A percentile compares a stretch with the other conserved stretches of the same genome.
These are phyloP conservation scores for Phellinidium pouzarii DNA, from an alignment of 1,284 basidiomycete species.

Conservation along the genomic window DNA sequence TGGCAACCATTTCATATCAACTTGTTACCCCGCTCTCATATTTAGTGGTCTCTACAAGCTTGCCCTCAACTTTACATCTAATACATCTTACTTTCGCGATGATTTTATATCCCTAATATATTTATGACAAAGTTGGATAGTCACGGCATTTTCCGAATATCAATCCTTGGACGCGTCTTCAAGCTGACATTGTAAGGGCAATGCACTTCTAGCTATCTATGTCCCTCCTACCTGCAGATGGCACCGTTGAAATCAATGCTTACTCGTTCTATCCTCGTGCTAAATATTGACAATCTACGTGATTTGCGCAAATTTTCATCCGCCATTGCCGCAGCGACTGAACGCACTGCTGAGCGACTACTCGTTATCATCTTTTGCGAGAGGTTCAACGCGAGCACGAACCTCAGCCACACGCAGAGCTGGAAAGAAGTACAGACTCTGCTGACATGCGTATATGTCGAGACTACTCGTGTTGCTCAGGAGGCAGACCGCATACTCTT, in stretches of 20 bases:
- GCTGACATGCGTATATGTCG: slow-evolving; percentile 68
- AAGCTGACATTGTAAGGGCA: background rate
- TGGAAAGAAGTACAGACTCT: slow-evolving; percentile 61
- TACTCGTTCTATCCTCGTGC: slow-evolving; percentile 11
- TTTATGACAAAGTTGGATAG: too few relatives aligned
- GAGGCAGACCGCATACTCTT: slow-evolving; percentile 58
- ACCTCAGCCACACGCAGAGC: slow-evolving; percentile 40
- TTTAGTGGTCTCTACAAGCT: too few relatives aligned
- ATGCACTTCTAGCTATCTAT: background rate
- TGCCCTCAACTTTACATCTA: too few relatives aligned
- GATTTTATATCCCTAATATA: too few relatives aligned
- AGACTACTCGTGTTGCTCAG: slow-evolving; percentile 64
- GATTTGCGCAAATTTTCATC: slow-evolving; percentile 4
- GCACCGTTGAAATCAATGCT: background rate
- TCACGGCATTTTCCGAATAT: too few relatives aligned
- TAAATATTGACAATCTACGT: slow-evolving; percentile 10
- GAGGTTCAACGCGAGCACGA: slow-evolving; percentile 36
- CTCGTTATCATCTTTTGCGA: slow-evolving; percentile 56
- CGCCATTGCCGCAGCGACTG: slow-evolving; percentile 12
- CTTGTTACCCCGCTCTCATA: background rate
- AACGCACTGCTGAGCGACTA: slow-evolving; percentile 33
- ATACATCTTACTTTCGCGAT: too few relatives aligned
- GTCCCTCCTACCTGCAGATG: background rate
- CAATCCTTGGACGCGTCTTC: too few relatives aligned
- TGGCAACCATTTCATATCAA: slow-evolving; percentile 14